Percentiles rank a stretch among this genome's conserved stretches.
phyloP scores from a whole-genome alignment of 1,284 basidiomycete species.

The Ceratorhiza oryzae-sativae region DNA sequence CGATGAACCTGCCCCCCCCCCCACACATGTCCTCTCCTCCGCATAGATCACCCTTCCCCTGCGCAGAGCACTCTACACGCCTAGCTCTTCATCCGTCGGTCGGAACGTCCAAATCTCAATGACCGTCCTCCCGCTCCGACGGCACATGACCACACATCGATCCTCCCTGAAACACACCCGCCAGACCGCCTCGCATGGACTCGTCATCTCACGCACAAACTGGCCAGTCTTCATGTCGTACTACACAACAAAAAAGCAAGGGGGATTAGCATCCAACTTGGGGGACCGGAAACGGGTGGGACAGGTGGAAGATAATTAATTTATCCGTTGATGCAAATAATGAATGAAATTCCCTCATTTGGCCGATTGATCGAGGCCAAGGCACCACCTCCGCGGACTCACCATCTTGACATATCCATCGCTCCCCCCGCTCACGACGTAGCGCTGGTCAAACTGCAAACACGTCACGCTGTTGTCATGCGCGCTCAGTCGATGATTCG shows the following conservation, averaged over 20 bases:
- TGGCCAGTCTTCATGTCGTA: conserved; percentile 78
- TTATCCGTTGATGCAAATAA: too few species aligned
- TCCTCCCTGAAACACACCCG: conserved; percentile 81
- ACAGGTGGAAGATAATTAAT: background rate
- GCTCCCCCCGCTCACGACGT: conserved; percentile 84
- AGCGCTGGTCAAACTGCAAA: conserved; percentile 85
- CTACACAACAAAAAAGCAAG: background rate
- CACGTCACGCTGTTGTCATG: conserved; percentile 93
- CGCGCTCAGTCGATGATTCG: conserved; percentile 59
- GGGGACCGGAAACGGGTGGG: background rate
- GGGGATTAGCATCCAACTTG: too few species aligned
- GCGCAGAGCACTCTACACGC: background rate
- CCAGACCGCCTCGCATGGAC: conserved; percentile 86
- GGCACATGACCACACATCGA: conserved; percentile 83
- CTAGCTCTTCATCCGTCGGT: conserved; percentile 48
- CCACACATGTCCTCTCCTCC: too few species aligned
- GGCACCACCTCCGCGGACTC: background rate
- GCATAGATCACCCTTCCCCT: background rate
- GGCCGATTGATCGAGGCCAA: background rate
- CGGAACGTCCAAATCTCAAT: conserved; percentile 85
- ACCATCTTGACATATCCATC: conserved; percentile 86
- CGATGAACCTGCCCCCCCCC: background rate
- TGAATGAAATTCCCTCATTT: too few species aligned
- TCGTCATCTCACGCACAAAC: conserved; percentile 78
- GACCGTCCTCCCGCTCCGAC: conserved; percentile 83